phyloP scores from a whole-genome alignment of 202 grass and related monocot species.

The Zizania palustris region DNA sequence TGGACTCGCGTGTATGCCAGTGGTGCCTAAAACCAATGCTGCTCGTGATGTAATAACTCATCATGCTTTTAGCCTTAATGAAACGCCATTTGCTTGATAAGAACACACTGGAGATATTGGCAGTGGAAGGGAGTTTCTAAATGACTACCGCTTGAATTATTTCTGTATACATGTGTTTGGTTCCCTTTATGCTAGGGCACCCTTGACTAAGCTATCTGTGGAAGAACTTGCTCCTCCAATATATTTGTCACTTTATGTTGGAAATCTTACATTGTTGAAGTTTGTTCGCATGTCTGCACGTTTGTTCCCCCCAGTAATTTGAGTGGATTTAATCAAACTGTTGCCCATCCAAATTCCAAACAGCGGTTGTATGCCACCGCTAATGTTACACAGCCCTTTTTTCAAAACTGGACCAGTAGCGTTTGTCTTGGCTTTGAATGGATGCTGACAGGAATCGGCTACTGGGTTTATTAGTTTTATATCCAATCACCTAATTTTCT shows the following conservation, averaged over 20 bases:
- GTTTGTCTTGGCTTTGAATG: background rate
- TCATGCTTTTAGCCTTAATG: conserved; percentile 49
- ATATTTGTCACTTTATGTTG: conserved; percentile 47
- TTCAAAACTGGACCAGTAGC: background rate
- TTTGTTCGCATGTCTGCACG: conserved; percentile 12
- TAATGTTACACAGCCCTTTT: background rate
- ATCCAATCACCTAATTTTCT: too few species aligned
- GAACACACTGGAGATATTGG: conserved; percentile 52
- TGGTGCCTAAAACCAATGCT: conserved; percentile 42
- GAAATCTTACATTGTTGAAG: conserved; percentile 34
- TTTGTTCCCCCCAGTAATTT: background rate
- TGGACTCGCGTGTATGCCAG: conserved; percentile 80
- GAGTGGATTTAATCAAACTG: background rate
- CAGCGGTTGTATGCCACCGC: background rate
- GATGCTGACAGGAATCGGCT: background rate
- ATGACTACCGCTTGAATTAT: conserved; percentile 46
- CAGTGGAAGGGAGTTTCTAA: conserved; percentile 46
- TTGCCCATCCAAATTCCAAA: background rate
- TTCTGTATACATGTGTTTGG: conserved; percentile 49
- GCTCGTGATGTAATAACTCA: conserved; percentile 48
- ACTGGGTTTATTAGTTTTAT: too few species aligned
- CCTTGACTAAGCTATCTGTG: conserved; percentile 46
- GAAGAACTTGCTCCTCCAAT: conserved; percentile 43
- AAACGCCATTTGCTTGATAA: conserved; percentile 60
- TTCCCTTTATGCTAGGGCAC: conserved; percentile 53